Percentiles rank a stretch among this genome's conserved stretches.
Evolutionary conservation across 305 asterid genomes (phyloP).

Genomic region (Nicotiana rustica): DNA sequence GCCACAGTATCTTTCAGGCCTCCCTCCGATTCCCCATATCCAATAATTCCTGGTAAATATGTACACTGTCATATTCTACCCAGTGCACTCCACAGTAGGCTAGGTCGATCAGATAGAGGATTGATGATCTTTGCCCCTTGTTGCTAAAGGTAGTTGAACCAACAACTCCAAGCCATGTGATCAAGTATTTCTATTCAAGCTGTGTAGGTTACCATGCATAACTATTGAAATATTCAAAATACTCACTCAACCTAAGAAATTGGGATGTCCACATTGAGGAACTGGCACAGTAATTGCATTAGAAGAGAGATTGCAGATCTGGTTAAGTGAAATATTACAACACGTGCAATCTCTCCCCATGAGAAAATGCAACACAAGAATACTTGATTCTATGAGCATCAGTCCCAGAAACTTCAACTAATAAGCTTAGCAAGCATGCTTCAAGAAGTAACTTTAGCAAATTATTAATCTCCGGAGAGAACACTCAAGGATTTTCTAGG

Average conservation of each 20-base stretch:
- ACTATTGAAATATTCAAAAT: neutral
- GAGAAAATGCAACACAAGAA: neutral
- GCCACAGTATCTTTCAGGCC: neutral
- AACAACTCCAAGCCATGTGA: constrained; percentile 15
- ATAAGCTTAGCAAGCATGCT: neutral
- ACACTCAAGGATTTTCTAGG: constrained; percentile 16
- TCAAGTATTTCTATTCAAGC: constrained; percentile 23
- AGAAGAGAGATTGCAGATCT: constrained; percentile 20
- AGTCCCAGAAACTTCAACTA: neutral
- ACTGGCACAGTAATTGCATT: constrained; percentile 1
- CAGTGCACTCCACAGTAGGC: constrained; percentile 7
- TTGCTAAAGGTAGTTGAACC: constrained; percentile 4
- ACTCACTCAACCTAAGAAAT: neutral
- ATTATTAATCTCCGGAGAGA: neutral
- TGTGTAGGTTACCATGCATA: constrained; percentile 19
- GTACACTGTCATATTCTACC: neutral
- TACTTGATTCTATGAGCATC: neutral
- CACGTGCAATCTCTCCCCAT: constrained; percentile 19
- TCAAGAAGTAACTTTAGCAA: constrained; percentile 18
- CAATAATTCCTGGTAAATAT: neutral
- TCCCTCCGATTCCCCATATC: constrained; percentile 2
- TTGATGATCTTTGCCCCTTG: constrained; percentile 15
- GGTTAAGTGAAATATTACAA: constrained; percentile 22
- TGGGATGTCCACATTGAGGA: neutral
- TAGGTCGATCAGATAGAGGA: neutral